phyloP scores from a whole-genome alignment of 768 basidiomycete genomes.

The Gautieria morchelliformis region DNA sequence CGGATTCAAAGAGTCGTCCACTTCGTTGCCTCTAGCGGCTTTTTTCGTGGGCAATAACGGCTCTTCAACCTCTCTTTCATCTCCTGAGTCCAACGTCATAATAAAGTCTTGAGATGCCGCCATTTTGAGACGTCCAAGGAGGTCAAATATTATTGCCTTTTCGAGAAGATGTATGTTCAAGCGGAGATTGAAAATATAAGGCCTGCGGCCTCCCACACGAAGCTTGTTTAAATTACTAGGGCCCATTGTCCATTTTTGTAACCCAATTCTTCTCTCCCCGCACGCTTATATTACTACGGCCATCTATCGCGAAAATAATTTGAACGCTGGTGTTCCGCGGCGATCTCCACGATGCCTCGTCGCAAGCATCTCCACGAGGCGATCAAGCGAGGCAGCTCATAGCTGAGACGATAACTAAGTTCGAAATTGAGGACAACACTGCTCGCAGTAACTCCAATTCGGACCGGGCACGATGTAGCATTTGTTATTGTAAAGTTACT shows the following conservation, averaged over 20 bases:
- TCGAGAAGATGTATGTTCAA: not conserved
- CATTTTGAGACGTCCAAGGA: not conserved
- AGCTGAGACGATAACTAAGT: not conserved
- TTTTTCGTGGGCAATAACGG: conserved; percentile 11
- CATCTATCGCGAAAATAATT: not conserved
- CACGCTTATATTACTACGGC: not conserved
- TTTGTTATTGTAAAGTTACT: not conserved
- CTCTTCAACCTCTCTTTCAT: conserved; percentile 40
- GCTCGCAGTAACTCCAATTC: not conserved
- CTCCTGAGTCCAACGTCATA: conserved; percentile 72
- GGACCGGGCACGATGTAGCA: not conserved
- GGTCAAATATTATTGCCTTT: not conserved
- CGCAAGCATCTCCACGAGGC: not conserved
- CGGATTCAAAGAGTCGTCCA: conserved; percentile 59
- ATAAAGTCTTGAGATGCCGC: conserved; percentile 48
- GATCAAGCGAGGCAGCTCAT: not conserved
- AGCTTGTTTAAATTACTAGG: too few species aligned
- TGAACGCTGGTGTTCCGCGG: not conserved
- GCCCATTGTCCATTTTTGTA: not conserved
- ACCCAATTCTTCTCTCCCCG: not conserved
- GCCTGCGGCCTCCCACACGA: too few species aligned
- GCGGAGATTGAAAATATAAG: not conserved
- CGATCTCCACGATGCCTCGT: not conserved
- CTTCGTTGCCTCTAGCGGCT: conserved; percentile 20
- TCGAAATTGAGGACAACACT: not conserved